Evolutionary conservation across 1,284 basidiomycete genomes (phyloP).

Genomic region (Ganoderma boninense): DNA sequence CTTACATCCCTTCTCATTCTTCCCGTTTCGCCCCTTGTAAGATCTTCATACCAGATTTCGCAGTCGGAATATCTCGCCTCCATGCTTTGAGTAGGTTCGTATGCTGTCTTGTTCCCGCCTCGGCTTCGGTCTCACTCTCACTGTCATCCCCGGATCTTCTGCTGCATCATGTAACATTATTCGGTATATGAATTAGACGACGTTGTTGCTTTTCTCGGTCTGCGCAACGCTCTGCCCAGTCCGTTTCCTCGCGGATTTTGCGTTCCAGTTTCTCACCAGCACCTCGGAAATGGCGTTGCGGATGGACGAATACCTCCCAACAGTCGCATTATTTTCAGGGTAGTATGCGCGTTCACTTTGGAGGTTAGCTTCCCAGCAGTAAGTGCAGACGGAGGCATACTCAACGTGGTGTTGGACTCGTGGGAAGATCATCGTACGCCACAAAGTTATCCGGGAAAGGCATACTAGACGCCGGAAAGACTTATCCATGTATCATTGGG

Average conservation of each 20-base stretch:
- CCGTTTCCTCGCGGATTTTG: not conserved
- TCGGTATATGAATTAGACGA: slow-evolving; percentile 30
- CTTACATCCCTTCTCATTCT: not conserved
- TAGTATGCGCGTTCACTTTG: too few relatives aligned
- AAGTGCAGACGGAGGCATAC: too few relatives aligned
- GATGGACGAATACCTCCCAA: too few relatives aligned
- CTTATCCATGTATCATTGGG: too few relatives aligned
- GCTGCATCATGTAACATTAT: slow-evolving; percentile 30
- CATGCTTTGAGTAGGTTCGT: slow-evolving; percentile 6
- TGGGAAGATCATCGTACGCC: not conserved
- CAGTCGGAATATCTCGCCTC: not conserved
- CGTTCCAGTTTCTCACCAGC: not conserved
- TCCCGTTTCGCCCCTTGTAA: not conserved
- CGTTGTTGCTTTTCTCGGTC: not conserved
- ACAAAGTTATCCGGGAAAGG: not conserved
- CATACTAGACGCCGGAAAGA: not conserved
- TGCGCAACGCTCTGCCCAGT: not conserved
- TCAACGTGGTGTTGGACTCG: too few relatives aligned
- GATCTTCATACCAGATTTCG: not conserved
- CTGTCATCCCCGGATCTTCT: slow-evolving; percentile 13
- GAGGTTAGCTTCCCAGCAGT: too few relatives aligned
- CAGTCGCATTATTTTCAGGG: too few relatives aligned
- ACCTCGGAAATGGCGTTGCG: not conserved
- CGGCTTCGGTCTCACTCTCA: slow-evolving; percentile 6
- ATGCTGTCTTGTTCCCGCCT: not conserved